phyloP scores from a whole-genome alignment of 2,329 filamentous ascomycete genomes.

The Stylonectria norvegica region DNA sequence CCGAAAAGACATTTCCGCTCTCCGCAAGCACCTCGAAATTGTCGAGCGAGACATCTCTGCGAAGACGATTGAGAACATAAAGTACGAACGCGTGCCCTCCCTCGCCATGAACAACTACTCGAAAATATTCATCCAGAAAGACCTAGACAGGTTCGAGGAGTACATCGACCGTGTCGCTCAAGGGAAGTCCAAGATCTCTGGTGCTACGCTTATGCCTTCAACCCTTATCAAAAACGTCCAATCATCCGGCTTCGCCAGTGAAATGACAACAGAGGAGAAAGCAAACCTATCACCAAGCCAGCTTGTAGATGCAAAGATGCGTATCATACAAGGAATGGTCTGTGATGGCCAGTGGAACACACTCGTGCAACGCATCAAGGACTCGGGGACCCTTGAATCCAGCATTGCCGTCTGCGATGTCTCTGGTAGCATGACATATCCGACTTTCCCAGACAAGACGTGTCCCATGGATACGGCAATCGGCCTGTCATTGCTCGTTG shows the following conservation, averaged over 20 bases:
- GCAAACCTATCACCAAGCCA: slow-evolving; percentile 5
- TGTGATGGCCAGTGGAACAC: slow-evolving; percentile 53
- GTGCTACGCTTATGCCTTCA: slow-evolving; percentile 53
- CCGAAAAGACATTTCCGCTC: slow-evolving; percentile 47
- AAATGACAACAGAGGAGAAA: background rate
- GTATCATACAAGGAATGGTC: slow-evolving; percentile 34
- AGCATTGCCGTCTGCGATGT: slow-evolving; percentile 58
- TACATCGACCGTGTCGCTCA: slow-evolving; percentile 48
- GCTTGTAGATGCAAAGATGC: slow-evolving; percentile 29
- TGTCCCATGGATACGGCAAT: slow-evolving; percentile 51
- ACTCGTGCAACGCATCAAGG: slow-evolving; percentile 54
- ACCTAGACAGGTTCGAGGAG: slow-evolving; percentile 45
- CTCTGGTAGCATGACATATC: slow-evolving; percentile 48
- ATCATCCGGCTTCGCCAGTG: background rate
- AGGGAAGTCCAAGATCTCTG: slow-evolving; percentile 51
- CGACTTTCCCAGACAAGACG: slow-evolving; percentile 43
- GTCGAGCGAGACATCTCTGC: slow-evolving; percentile 51
- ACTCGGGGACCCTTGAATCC: slow-evolving; percentile 50
- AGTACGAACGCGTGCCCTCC: slow-evolving; percentile 55
- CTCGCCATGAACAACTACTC: slow-evolving; percentile 55
- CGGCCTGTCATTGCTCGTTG: slow-evolving; percentile 53
- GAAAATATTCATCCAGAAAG: slow-evolving; percentile 47
- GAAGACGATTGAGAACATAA: slow-evolving; percentile 46
- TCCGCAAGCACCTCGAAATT: slow-evolving; percentile 51
- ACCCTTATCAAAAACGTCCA: slow-evolving; percentile 37